Conservation (phyloP, 2,329 filamentous ascomycete genomes). For the Phoma herbarum region DNA sequence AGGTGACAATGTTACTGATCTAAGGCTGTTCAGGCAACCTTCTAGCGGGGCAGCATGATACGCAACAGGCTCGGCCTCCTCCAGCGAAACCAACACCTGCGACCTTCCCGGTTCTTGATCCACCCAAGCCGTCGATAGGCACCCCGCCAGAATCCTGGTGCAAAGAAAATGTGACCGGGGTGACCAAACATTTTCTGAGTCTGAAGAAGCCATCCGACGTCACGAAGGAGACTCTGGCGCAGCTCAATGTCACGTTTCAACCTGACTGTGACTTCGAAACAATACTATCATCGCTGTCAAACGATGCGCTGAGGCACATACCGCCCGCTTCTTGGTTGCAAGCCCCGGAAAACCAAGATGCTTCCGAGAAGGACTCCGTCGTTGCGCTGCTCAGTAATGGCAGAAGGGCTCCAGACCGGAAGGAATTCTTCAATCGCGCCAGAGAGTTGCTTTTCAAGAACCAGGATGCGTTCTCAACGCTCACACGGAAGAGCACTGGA, state of each 20-base stretch:
- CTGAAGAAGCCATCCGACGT: slow-evolving; percentile 55
- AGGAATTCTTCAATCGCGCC: slow-evolving; percentile 59
- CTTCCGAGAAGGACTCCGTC: slow-evolving; percentile 36
- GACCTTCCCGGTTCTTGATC: slow-evolving; percentile 60
- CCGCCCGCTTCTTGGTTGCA: slow-evolving; percentile 51
- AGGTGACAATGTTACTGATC: slow-evolving; percentile 42
- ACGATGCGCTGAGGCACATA: slow-evolving; percentile 49
- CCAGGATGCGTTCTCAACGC: slow-evolving; percentile 65
- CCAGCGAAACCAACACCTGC: slow-evolving; percentile 60
- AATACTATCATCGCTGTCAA: slow-evolving; percentile 45
- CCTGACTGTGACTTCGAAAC: slow-evolving; percentile 51
- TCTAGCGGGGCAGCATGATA: slow-evolving; percentile 52
- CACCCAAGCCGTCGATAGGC: slow-evolving; percentile 43
- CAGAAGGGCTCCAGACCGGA: slow-evolving; percentile 56
- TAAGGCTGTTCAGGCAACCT: slow-evolving; percentile 44
- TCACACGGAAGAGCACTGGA: slow-evolving; percentile 59
- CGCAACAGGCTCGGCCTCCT: slow-evolving; percentile 54
- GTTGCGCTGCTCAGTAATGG: slow-evolving; percentile 58
- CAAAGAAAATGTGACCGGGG: slow-evolving; percentile 49
- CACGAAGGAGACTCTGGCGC: slow-evolving; percentile 49
- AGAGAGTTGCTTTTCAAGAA: slow-evolving; percentile 64
- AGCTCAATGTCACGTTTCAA: slow-evolving; percentile 55
- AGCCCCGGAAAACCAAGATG: slow-evolving; percentile 38
- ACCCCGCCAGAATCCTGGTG: slow-evolving; percentile 45
- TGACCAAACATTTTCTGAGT: slow-evolving; percentile 55